phyloP scores from a whole-genome alignment of 148 eudicot genomes.

The Cornus suecica region DNA sequence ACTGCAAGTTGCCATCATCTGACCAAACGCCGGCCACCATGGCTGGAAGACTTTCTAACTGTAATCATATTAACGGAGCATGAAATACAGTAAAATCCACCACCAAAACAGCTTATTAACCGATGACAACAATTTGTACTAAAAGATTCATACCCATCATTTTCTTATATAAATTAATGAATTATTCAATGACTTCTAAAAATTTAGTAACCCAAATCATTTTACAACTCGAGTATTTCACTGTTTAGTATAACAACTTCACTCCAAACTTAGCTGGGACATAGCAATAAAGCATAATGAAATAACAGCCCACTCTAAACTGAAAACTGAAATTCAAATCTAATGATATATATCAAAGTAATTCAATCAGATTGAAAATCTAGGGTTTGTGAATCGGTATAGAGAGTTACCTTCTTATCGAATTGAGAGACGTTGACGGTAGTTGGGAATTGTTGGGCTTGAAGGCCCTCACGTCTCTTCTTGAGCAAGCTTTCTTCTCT shows the following conservation, averaged over 20 bases:
- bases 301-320: neutral
- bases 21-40: conserved; percentile 77
- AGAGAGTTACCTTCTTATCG: conserved; percentile 46
- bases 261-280: neutral
- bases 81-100: conserved; percentile 8
- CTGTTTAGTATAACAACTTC: neutral
- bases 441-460: conserved; percentile 41
- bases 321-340: neutral
- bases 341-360: neutral
- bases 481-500: conserved; percentile 80
- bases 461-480: conserved; percentile 78
- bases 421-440: conserved; percentile 23
- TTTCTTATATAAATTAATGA: neutral
- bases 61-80: conserved; percentile 4
- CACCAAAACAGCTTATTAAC: conserved; percentile 5
- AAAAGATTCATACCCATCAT: neutral
- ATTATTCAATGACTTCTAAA: neutral
- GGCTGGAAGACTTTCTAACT: conserved; percentile 71
- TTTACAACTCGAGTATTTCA: neutral
- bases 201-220: neutral
- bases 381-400: neutral
- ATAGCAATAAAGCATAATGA: neutral
- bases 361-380: neutral
- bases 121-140: neutral
- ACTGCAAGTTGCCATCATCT: conserved; percentile 51